Base-by-base conservation (phyloP, 495 filamentous ascomycete genomes). In the Annulohypoxylon moriforme region DNA sequence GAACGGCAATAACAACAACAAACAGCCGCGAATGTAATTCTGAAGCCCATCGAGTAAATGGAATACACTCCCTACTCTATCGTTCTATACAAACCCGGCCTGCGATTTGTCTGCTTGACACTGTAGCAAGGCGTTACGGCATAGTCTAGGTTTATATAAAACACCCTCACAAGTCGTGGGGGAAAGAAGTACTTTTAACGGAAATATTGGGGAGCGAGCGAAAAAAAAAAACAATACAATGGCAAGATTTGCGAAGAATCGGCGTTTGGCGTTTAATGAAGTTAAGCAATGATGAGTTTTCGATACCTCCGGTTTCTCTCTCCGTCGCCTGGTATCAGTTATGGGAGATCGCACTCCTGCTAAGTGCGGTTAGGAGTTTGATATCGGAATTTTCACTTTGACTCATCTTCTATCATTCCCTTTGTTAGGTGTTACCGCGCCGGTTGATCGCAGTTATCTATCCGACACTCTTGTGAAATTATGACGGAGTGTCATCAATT, bases 221-320 rank as follows among this genome's bases (percentile, higher is more conserved):
- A 25, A 27, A 25, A 24, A 27, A 25, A 13, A 24, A 47, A 20
- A 22, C 25, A 27, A 53, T 5, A 31, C 7, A 10, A 24, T n/a
- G n/a, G n/a, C n/a, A 16, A 34, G 29, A 34, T 13, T 55, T n/a
- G 10, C 20, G 5, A 11, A n/a, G 29, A 20, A 4, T 44, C 4
- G 40, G 40, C 29, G 50, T 55, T 29, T 34, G 50, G 27, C 27
- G 27, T 20, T n/a, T 9, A 18, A 36, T 10, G 27, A 34, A 10
- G n/a, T 18, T 34, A 34, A 34, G 29, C 5, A 34, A 20, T 34
- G 50, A 34, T 34, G 50, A 20, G 27, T 55, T 55, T 55, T 55
- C 50, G 50, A 55, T 55, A 55, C 50, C 50, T 55, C 50, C n/a
- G 50, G 14, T 31, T 55, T 55, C 29, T 55, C n/a, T 5, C 6